Evolutionary conservation across 2,329 filamentous ascomycete genomes (phyloP).

Genomic region (Clarireedia paspali): DNA sequence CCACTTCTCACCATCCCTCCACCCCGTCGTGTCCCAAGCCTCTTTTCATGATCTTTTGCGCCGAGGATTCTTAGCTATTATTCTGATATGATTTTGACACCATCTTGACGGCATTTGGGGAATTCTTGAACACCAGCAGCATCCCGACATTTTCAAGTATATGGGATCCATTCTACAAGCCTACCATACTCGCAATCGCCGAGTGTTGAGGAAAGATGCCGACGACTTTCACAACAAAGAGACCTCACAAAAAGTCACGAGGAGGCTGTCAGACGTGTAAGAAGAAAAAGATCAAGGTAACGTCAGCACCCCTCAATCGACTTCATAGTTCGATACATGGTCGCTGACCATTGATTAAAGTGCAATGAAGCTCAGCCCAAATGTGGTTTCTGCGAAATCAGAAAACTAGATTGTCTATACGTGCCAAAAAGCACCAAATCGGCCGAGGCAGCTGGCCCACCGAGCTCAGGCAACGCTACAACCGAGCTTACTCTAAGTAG

Average conservation of each 20-base stretch:
- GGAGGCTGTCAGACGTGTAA: slow-evolving; percentile 26
- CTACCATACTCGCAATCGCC: no score
- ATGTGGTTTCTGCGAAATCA: slow-evolving; percentile 23
- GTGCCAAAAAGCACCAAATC: neutral
- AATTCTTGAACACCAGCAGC: no score
- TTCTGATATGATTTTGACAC: no score
- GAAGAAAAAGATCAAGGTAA: slow-evolving; percentile 26
- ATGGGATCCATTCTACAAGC: no score
- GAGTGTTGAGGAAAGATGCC: neutral
- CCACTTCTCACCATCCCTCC: no score
- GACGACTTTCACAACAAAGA: slow-evolving; percentile 21
- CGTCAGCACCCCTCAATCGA: neutral
- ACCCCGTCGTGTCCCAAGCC: no score
- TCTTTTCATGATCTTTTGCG: no score
- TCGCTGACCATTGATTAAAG: slow-evolving; percentile 13
- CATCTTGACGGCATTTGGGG: no score
- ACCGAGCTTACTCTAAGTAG: neutral
- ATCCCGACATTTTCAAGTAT: no score
- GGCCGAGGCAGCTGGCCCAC: neutral
- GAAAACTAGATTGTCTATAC: slow-evolving; percentile 23
- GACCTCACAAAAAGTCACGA: slow-evolving; percentile 28
- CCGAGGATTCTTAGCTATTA: no score
- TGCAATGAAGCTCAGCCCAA: slow-evolving; percentile 26
- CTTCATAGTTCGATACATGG: neutral
- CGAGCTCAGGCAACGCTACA: neutral